Percentiles rank a stretch among this genome's conserved stretches.
Evolutionary conservation across 2,329 filamentous ascomycete genomes (phyloP).

Genomic region (Fusarium pininemorale): DNA sequence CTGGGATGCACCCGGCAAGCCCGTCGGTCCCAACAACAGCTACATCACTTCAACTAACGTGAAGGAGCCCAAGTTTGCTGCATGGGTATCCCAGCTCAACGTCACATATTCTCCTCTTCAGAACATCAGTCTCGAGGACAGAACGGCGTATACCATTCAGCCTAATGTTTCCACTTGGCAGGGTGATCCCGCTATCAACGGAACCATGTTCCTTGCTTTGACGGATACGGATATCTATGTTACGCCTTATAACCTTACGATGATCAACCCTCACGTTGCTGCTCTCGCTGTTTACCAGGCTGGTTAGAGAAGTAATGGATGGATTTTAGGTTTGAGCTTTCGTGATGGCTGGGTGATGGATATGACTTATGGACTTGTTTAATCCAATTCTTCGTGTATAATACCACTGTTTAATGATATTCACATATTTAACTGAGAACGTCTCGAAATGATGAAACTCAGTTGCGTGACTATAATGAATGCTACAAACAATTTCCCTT

Average conservation of each 20-base stretch:
- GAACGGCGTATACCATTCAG: constrained; percentile 74
- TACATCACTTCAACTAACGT: constrained; percentile 75
- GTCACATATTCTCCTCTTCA: constrained; percentile 73
- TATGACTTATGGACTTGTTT: background rate
- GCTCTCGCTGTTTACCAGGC: constrained; percentile 81
- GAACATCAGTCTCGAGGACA: constrained; percentile 57
- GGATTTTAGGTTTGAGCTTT: accelerated
- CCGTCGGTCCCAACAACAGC: constrained; percentile 82
- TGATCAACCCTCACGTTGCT: constrained; percentile 79
- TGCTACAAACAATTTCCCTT: background rate
- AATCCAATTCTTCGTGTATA: background rate
- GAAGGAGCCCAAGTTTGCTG: constrained; percentile 70
- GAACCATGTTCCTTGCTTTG: constrained; percentile 81
- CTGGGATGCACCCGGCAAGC: constrained; percentile 76
- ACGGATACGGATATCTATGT: constrained; percentile 74
- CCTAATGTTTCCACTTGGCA: constrained; percentile 74
- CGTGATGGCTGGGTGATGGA: no score
- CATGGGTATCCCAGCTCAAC: constrained; percentile 82
- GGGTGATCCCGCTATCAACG: constrained; percentile 76
- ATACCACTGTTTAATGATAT: background rate
- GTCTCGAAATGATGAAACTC: accelerated
- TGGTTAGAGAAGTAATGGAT: constrained; percentile 58
- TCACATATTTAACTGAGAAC: background rate
- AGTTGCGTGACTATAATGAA: background rate
- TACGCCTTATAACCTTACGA: constrained; percentile 79